Base-by-base conservation (phyloP, 495 filamentous ascomycete genomes). In the Aspergillus egyptiacus region DNA sequence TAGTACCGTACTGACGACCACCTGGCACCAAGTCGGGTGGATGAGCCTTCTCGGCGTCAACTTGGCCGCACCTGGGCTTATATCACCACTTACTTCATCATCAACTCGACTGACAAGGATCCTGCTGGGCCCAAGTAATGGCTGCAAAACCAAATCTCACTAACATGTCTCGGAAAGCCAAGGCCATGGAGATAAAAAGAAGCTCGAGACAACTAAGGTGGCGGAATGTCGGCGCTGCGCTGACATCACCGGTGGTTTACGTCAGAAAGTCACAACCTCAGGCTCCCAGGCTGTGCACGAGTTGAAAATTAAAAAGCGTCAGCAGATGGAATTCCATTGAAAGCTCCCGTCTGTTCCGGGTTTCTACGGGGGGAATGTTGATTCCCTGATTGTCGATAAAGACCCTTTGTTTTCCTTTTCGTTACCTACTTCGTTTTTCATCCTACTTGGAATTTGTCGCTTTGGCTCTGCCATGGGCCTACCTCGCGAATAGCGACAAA, bases 151-250 rank as follows among this genome's bases (percentile, higher is more conserved):
- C n/a, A n/a, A n/a, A n/a, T n/a, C n/a, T 27, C 5, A 27, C 5
- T 27, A 5, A 27, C 25, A 27, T 5, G 25, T 27, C 10, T 27
- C 25, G 25, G 25, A 27, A 27, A 27, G 5, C 8, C 24, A 8
- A 27, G 24, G 8, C 24, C 24, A 27, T 27, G 8, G 4, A 27
- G 24, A 4, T 8, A 8, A 5, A 27, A 8, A 27, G 24, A 5
- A 8, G 24, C 8, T 10, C 4, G 28, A 31, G 5, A 31, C 9
- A 31, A 31, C 5, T 31, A 5, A 7, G 17, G 27, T 43, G 40
- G 23, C 40, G 40, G 40, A 32, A 31, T 37, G 15, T 43, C 40
- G 40, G 40, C 40, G 18, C 27, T 43, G 40, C 40, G 18, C 27
- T 43, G 40, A 43, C 40, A 43, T 43, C 40, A 43, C 8, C 40